Conservation (phyloP, 768 basidiomycete species). For the Cystobasidium onofrii region DNA sequence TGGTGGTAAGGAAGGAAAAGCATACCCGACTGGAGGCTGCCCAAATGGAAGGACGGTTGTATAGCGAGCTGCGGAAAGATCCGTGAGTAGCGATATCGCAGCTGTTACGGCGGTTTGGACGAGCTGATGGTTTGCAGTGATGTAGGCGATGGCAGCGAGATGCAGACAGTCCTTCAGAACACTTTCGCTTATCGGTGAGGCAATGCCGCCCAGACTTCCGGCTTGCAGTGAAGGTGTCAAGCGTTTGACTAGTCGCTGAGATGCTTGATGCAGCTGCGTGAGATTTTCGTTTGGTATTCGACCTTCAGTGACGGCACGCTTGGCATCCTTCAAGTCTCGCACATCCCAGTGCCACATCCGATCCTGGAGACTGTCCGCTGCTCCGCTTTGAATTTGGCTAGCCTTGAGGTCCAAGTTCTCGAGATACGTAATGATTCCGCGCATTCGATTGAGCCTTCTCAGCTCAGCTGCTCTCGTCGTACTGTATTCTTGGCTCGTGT, state of each 20-base stretch:
- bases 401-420: constrained; percentile 41
- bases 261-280: neutral
- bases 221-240: neutral
- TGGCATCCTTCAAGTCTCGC: neutral
- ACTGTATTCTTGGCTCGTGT: constrained; percentile 39
- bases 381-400: constrained; percentile 26
- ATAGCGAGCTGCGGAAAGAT: neutral
- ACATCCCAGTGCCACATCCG: constrained; percentile 38
- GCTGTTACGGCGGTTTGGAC: neutral
- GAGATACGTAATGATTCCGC: constrained; percentile 41
- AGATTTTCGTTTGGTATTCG: neutral
- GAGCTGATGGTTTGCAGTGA: constrained; percentile 28
- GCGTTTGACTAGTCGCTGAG: neutral
- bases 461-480: constrained; percentile 36
- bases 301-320: neutral
- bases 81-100: neutral
- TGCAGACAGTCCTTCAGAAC: constrained; percentile 35
- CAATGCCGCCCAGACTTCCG: neutral
- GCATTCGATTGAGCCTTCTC: constrained; percentile 42
- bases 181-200: neutral
- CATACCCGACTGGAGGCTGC: neutral
- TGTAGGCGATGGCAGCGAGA: constrained; percentile 40
- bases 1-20: constrained; percentile 36
- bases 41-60: neutral
- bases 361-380: constrained; percentile 6